These are phyloP conservation scores for Bidens hawaiensis DNA, from an alignment of 140 eudicot species.

Conservation along the genomic window DNA sequence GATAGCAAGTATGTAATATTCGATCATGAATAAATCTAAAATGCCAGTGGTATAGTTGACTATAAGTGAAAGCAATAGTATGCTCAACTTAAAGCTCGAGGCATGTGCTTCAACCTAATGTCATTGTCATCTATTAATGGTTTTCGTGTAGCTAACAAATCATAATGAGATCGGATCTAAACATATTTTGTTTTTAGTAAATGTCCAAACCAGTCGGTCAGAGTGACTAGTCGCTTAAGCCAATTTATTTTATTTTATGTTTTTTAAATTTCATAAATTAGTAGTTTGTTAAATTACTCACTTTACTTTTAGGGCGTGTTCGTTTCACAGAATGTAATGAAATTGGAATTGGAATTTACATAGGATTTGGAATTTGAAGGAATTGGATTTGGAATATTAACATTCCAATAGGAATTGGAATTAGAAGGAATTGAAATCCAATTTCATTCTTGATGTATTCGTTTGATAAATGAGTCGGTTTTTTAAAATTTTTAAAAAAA, in stretches of 20 bases:
- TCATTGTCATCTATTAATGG: neutral
- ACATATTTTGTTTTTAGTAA: neutral
- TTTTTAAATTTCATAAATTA: too few species aligned
- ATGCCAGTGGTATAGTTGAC: neutral
- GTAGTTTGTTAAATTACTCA: neutral
- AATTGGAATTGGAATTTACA: too few species aligned
- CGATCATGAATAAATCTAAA: neutral
- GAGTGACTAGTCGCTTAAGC: neutral
- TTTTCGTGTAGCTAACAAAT: neutral
- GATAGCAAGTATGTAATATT: neutral
- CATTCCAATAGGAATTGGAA: too few species aligned
- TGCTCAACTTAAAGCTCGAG: neutral
- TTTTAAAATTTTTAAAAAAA: too few species aligned
- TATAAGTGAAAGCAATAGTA: neutral
- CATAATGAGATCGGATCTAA: neutral
- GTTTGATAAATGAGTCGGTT: too few species aligned
- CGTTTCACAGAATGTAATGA: too few species aligned
- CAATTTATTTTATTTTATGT: too few species aligned
- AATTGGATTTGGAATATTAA: too few species aligned
- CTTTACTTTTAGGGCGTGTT: too few species aligned
- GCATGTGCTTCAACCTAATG: slow-evolving; percentile 1
- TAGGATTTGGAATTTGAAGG: too few species aligned
- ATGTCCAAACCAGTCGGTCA: neutral
- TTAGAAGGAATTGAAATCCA: too few species aligned
- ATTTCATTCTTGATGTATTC: too few species aligned